These are phyloP conservation scores for Globisporangium viniferum DNA, from an alignment of 352 stramenopile species.

Conservation along the genomic window DNA sequence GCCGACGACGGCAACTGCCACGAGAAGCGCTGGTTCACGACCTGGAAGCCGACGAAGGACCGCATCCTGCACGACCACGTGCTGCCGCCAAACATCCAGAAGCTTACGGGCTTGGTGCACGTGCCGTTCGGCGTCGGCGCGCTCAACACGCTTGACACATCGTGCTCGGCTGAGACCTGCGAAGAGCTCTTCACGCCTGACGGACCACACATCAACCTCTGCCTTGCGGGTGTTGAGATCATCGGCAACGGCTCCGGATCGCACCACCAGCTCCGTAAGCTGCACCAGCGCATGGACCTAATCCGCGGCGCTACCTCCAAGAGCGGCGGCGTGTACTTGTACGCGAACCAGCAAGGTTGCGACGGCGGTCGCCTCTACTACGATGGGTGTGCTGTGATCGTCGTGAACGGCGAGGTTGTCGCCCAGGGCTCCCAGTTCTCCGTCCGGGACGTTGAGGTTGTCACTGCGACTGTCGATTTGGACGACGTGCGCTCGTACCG, in stretches of 20 bases:
- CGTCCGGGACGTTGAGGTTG: slow-evolving; percentile 95
- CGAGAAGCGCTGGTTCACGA: slow-evolving; percentile 93
- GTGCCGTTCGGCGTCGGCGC: slow-evolving; percentile 84
- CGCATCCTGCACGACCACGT: slow-evolving; percentile 70
- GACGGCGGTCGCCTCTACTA: slow-evolving; percentile 97
- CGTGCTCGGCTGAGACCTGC: slow-evolving; percentile 93
- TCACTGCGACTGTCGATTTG: slow-evolving; percentile 97
- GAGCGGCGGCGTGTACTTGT: slow-evolving; percentile 98
- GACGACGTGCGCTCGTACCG: slow-evolving; percentile 97
- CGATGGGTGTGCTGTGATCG: slow-evolving; percentile 97
- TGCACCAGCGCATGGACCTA: slow-evolving; percentile 90
- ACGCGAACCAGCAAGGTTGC: slow-evolving; percentile 97
- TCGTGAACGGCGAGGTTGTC: slow-evolving; percentile 96
- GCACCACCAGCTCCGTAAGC: slow-evolving; percentile 96
- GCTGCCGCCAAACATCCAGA: slow-evolving; percentile 81
- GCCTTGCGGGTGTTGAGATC: slow-evolving; percentile 95
- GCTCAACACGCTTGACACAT: slow-evolving; percentile 85
- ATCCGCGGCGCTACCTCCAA: slow-evolving; percentile 92
- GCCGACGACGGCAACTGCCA: slow-evolving; percentile 98
- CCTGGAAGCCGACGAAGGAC: slow-evolving; percentile 60
- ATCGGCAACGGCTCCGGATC: slow-evolving; percentile 97
- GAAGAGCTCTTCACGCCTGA: slow-evolving; percentile 98
- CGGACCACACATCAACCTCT: slow-evolving; percentile 93
- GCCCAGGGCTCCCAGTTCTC: slow-evolving; percentile 97
- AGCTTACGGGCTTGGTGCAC: slow-evolving; percentile 66